Base-by-base conservation (phyloP, 352 stramenopile species). In the Globisporangium takayamanum region DNA sequence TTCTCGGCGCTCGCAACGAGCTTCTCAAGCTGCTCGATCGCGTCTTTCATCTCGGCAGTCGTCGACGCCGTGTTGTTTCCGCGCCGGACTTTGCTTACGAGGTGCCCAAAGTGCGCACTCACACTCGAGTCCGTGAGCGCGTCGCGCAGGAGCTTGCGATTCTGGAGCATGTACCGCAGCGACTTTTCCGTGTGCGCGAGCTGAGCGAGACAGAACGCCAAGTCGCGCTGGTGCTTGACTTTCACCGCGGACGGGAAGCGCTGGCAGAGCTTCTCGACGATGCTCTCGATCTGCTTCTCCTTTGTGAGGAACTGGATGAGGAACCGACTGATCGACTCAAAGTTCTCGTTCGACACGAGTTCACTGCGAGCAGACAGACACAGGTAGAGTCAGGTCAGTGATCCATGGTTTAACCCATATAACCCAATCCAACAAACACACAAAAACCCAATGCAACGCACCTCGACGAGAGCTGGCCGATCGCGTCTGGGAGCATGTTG, bases 401-500 rank as follows among this genome's bases (percentile, higher is more conserved):
- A 22, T 22, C 22, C 22, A 22, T 36, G 30, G 30, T 36, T 36
- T 3, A 39, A 39, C 33, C 33, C 33, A 33, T 33, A 5, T 33
- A 33, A 33, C 28, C 28, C 28, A 33, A 33, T 33, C 28, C 28
- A 33, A 33, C 28, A 33, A 33, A 3, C 28, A 33, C 28, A 33
- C 28, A 33, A 33, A 33, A 28, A 57, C 4, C 0, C 5, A 5
- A 33, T 3, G 36, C 2, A 20, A 37, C 57, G 50, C 57, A 92
- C 80, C 78, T 91, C 30, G 73, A 76, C 7, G 80, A 92, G n/a
- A 98, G 69, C 59, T 97, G 87, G 53, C 94, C 88, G 50, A 99
- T 89, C 55, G 97, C 98, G 67, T 99, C 97, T 8, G 96, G 96
- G 8, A 99, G 77, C 62, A 99, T 88, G 73, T 99, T 99, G 87